Percentiles rank a stretch among this genome's conserved stretches.
These are phyloP conservation scores for Wilhelminamyces savonicus DNA, from an alignment of 805 yeast genomes.

Conservation along the genomic window DNA sequence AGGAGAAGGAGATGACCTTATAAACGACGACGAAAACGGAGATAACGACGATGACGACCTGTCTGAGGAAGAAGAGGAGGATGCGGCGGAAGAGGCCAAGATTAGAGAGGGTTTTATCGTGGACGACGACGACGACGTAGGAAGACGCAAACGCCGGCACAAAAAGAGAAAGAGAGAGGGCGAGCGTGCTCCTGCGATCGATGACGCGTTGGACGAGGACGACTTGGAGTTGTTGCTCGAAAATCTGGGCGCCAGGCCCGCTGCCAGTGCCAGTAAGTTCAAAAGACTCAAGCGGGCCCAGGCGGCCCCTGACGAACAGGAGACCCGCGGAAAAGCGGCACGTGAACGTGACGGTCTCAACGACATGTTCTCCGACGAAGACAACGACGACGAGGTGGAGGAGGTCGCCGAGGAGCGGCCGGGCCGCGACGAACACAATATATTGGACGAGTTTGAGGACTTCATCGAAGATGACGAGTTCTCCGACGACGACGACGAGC, in stretches of 20 bases:
- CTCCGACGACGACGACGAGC: constrained; percentile 72
- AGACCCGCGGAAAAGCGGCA: constrained; percentile 2
- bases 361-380: constrained; percentile 67
- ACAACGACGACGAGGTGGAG: constrained; percentile 19
- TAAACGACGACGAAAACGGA: constrained; percentile 77
- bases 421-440: constrained; percentile 24
- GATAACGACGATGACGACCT: constrained; percentile 80
- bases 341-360: constrained; percentile 38
- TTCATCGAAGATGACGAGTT: constrained; percentile 96
- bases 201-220: constrained; percentile 83
- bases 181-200: constrained; percentile 20
- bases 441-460: constrained; percentile 84
- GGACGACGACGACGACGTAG: constrained; percentile 67
- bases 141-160: constrained; percentile 29
- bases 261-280: constrained; percentile 40
- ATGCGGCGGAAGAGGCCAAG: constrained; percentile 87
- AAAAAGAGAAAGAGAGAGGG: constrained; percentile 35
- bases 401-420: constrained; percentile 3
- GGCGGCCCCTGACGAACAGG: constrained; percentile 32
- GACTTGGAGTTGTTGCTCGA: constrained; percentile 89
- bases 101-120: constrained; percentile 92
- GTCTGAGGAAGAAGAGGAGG: too few relatives aligned
- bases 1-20: constrained; percentile 32
- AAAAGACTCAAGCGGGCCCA: constrained; percentile 79
- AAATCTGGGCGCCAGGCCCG: constrained; percentile 71